These are phyloP conservation scores for Daldinia grandis DNA, from an alignment of 495 filamentous ascomycete species.

Conservation along the genomic window DNA sequence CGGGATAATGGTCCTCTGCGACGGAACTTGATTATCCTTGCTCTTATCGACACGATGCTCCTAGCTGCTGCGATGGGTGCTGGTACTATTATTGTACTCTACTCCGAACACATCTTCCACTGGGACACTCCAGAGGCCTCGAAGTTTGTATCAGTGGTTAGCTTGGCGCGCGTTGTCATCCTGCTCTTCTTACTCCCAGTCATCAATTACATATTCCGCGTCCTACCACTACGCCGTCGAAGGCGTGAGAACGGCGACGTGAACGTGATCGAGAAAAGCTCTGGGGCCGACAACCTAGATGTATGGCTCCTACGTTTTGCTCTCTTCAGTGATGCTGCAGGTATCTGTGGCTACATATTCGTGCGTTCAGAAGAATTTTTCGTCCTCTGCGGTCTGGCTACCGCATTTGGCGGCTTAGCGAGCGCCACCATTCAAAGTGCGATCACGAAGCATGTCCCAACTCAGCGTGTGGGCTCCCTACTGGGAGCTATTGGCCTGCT, in stretches of 20 bases:
- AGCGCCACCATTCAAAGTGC: slow-evolving; percentile 82
- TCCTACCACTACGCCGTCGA: slow-evolving; percentile 48
- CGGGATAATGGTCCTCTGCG: slow-evolving; percentile 69
- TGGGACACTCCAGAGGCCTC: slow-evolving; percentile 83
- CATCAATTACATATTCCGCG: slow-evolving; percentile 74
- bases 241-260: slow-evolving; percentile 42
- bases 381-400: slow-evolving; percentile 72
- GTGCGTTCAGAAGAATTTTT: slow-evolving; percentile 64
- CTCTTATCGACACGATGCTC: slow-evolving; percentile 78
- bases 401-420: slow-evolving; percentile 82
- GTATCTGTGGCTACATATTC: slow-evolving; percentile 76
- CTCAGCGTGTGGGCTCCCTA: slow-evolving; percentile 80
- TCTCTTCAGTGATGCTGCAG: slow-evolving; percentile 78
- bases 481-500: slow-evolving; percentile 87
- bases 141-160: slow-evolving; percentile 79
- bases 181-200: slow-evolving; percentile 79
- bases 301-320: slow-evolving; percentile 78
- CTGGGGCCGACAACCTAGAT: slow-evolving; percentile 82
- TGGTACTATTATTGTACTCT: slow-evolving; percentile 79
- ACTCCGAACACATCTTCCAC: slow-evolving; percentile 77
- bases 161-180: slow-evolving; percentile 73
- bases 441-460: slow-evolving; percentile 89
- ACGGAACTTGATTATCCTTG: slow-evolving; percentile 79
- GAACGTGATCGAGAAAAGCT: slow-evolving; percentile 54
- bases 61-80: slow-evolving; percentile 85